Conservation (phyloP, 805 yeast genomes). For the Sungouiozyma ichnusensis region DNA sequence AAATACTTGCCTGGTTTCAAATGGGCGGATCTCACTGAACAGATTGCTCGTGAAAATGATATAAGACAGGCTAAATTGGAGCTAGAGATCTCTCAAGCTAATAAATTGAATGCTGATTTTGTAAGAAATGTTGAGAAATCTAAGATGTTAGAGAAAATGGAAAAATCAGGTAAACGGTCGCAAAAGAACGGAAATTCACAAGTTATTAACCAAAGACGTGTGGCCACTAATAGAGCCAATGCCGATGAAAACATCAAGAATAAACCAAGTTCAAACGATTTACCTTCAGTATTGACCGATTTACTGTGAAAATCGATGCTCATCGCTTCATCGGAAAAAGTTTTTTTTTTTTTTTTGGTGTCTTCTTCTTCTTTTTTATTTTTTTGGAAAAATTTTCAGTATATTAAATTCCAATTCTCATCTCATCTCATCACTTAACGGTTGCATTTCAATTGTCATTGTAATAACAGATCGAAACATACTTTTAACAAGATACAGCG, state of each 20-base stretch:
- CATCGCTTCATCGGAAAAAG: slow-evolving; percentile 9
- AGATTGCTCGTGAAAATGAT: slow-evolving; percentile 83
- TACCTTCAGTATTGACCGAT: slow-evolving; percentile 39
- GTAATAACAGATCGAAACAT: not conserved
- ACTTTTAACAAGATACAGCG: not conserved
- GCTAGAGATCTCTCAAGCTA: slow-evolving; percentile 82
- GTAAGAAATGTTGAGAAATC: slow-evolving; percentile 77
- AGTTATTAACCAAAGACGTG: slow-evolving; percentile 60
- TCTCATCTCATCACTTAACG: not conserved
- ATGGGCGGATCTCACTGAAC: slow-evolving; percentile 91
- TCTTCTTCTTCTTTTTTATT: not conserved
- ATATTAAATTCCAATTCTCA: not conserved
- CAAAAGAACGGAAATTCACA: slow-evolving; percentile 33
- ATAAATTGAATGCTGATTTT: slow-evolving; percentile 73
- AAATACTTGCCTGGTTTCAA: slow-evolving; percentile 86
- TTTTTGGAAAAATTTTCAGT: not conserved
- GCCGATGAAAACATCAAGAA: slow-evolving; percentile 36
- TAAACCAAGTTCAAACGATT: slow-evolving; percentile 33
- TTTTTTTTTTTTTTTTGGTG: slow-evolving; percentile 5
- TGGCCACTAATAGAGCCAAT: slow-evolving; percentile 55
- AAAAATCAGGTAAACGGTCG: slow-evolving; percentile 25
- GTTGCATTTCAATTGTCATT: not conserved
- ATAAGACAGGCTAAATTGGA: slow-evolving; percentile 78
- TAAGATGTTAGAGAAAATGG: slow-evolving; percentile 64
- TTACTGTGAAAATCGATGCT: slow-evolving; percentile 32